These are phyloP conservation scores for Crithidia fasciculata DNA, from an alignment of 208 protist genomes.

Conservation along the genomic window DNA sequence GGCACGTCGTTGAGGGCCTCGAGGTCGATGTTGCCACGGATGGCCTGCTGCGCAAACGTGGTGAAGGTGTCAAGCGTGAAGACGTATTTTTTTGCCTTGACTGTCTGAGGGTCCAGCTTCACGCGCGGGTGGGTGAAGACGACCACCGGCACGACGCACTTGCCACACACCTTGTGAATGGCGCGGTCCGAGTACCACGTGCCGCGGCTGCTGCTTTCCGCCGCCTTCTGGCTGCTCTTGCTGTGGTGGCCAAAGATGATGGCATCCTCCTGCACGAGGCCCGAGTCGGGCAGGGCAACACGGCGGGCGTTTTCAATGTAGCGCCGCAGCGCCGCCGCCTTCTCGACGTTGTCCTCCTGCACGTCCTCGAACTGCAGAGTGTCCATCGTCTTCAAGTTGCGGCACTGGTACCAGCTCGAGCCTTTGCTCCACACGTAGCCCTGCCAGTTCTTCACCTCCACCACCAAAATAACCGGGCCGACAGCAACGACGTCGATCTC, in stretches of 20 bases:
- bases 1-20: slow-evolving; percentile 32
- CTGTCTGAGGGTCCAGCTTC: slow-evolving; percentile 73
- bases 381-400: slow-evolving; percentile 35
- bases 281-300: slow-evolving; percentile 69
- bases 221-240: background rate
- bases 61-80: slow-evolving; percentile 75
- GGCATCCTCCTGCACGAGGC: slow-evolving; percentile 14
- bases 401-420: slow-evolving; percentile 79
- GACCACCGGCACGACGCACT: slow-evolving; percentile 79
- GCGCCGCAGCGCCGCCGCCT: slow-evolving; percentile 80
- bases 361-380: slow-evolving; percentile 89
- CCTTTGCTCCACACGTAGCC: slow-evolving; percentile 90
- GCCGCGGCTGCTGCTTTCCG: slow-evolving; percentile 18
- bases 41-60: slow-evolving; percentile 51
- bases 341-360: slow-evolving; percentile 81
- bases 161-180: slow-evolving; percentile 77
- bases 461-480: slow-evolving; percentile 77
- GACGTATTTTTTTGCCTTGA: slow-evolving; percentile 68
- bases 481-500: slow-evolving; percentile 91
- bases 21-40: slow-evolving; percentile 45
- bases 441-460: slow-evolving; percentile 93
- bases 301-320: slow-evolving; percentile 84
- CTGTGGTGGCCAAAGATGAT: slow-evolving; percentile 4
- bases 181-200: slow-evolving; percentile 83
- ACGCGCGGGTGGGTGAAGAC: slow-evolving; percentile 83